Conservation (phyloP, 768 basidiomycete species). For the Boletus pseudopeckii region DNA sequence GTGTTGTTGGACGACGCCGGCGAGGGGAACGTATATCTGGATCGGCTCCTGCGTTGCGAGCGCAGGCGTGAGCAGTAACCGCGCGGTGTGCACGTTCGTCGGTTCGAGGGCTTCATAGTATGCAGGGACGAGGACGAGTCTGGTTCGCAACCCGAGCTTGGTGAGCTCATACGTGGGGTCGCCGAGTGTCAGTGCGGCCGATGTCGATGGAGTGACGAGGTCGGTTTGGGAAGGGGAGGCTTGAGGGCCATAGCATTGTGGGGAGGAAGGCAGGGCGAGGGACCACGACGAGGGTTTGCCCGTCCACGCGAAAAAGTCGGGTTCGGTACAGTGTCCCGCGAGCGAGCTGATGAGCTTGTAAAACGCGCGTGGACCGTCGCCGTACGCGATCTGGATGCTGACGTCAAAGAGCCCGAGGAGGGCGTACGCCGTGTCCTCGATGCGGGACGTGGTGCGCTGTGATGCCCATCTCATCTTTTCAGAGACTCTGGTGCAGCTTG, state of each 20-base stretch:
- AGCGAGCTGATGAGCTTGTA: constrained; percentile 19
- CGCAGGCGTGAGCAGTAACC: constrained; percentile 20
- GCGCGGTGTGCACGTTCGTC: constrained; percentile 9
- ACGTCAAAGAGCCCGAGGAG: constrained; percentile 25
- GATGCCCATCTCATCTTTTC: constrained; percentile 29
- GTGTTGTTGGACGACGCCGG: neutral
- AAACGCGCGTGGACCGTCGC: constrained; percentile 23
- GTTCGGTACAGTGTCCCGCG: constrained; percentile 15
- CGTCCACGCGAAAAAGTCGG: constrained; percentile 22
- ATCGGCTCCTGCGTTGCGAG: constrained; percentile 19
- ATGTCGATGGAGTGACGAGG: neutral
- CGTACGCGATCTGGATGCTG: constrained; percentile 21
- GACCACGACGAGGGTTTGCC: constrained; percentile 26
- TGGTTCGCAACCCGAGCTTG: constrained; percentile 20
- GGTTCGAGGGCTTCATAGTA: constrained; percentile 20
- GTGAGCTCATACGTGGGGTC: constrained; percentile 23
- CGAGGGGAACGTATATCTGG: constrained; percentile 14
- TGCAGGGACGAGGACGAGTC: constrained; percentile 19
- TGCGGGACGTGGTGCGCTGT: constrained; percentile 19
- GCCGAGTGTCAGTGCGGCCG: constrained; percentile 2
- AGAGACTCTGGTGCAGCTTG: constrained; percentile 13
- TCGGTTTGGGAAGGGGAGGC: constrained; percentile 4
- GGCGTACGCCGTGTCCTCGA: constrained; percentile 25
- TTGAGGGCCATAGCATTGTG: constrained; percentile 16
- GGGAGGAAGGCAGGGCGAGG: constrained; percentile 21